phyloP scores from a whole-genome alignment of 768 basidiomycete genomes.

The Rhizopogon roseolus region DNA sequence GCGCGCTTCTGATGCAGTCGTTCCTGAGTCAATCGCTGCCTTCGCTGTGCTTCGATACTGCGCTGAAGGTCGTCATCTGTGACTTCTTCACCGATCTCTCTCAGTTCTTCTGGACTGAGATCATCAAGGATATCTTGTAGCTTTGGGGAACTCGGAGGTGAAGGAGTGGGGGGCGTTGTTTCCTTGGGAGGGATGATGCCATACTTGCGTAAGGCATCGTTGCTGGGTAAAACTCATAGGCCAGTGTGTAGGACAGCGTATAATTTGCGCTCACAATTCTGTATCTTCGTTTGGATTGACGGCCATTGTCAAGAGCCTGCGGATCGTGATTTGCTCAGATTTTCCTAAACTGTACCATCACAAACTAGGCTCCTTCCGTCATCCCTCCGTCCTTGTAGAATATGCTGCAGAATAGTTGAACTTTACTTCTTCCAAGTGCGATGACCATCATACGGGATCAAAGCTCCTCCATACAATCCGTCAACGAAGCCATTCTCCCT shows the following conservation, averaged over 20 bases:
- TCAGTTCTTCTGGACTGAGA: slow-evolving; percentile 57
- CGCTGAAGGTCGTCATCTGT: slow-evolving; percentile 74
- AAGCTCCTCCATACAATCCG: slow-evolving; percentile 7
- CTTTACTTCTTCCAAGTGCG: not conserved
- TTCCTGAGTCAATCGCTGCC: slow-evolving; percentile 63
- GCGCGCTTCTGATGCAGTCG: slow-evolving; percentile 50
- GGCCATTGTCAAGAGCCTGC: slow-evolving; percentile 38
- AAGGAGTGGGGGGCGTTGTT: slow-evolving; percentile 67
- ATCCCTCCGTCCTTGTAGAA: not conserved
- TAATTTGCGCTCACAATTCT: slow-evolving; percentile 70
- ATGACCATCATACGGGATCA: slow-evolving; percentile 3
- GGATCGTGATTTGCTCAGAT: no score
- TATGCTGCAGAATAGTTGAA: not conserved
- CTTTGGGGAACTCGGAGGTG: slow-evolving; percentile 73
- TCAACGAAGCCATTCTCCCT: slow-evolving; percentile 38
- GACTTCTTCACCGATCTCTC: slow-evolving; percentile 67
- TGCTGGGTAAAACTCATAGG: slow-evolving; percentile 42
- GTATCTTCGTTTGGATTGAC: slow-evolving; percentile 89
- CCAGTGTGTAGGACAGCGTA: not conserved
- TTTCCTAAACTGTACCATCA: not conserved
- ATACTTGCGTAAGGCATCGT: slow-evolving; percentile 89
- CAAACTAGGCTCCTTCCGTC: not conserved
- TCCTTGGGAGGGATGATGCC: slow-evolving; percentile 83
- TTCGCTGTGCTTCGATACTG: slow-evolving; percentile 59
- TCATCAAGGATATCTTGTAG: slow-evolving; percentile 65